Percentiles rank a stretch among this genome's conserved stretches.
Evolutionary conservation across 306 rosid species (phyloP).

Genomic region (Ormosia semicastrata): DNA sequence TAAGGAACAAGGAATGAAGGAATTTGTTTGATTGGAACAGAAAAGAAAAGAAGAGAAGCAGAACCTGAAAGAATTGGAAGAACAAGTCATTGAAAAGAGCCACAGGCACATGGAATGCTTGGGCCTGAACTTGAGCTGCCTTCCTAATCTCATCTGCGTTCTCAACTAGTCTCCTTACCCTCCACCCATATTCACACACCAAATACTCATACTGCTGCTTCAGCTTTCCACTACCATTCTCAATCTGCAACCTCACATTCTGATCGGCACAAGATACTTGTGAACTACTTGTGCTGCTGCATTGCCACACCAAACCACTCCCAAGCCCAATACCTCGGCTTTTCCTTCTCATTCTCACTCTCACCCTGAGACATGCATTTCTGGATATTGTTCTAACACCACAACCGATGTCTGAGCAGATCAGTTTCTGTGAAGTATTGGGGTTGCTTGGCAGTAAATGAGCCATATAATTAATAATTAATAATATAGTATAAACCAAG

Average conservation of each 20-base stretch:
- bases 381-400: slow-evolving; percentile 21
- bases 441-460: slow-evolving; percentile 45
- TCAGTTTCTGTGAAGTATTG: slow-evolving; percentile 26
- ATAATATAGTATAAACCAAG: background rate
- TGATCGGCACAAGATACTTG: slow-evolving; percentile 35
- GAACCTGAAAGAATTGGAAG: slow-evolving; percentile 78
- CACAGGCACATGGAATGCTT: slow-evolving; percentile 74
- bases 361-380: slow-evolving; percentile 21
- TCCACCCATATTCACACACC: slow-evolving; percentile 73
- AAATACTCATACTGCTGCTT: slow-evolving; percentile 37
- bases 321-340: background rate
- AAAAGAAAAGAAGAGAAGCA: background rate
- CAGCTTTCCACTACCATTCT: slow-evolving; percentile 25
- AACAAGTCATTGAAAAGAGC: slow-evolving; percentile 62
- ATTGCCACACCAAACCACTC: slow-evolving; percentile 31
- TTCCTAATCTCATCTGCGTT: slow-evolving; percentile 59
- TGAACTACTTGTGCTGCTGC: slow-evolving; percentile 29
- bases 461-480: slow-evolving; percentile 47
- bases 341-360: slow-evolving; percentile 14
- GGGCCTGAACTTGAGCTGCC: slow-evolving; percentile 72
- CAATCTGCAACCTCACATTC: slow-evolving; percentile 27
- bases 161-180: slow-evolving; percentile 55
- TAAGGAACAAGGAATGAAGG: background rate
- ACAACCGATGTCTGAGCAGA: slow-evolving; percentile 24
- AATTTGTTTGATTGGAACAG: background rate